A percentile compares a stretch with the other conserved stretches of the same genome.
Conservation (phyloP, 1,139 yeast genomes). For the Nadsonia commutata region DNA sequence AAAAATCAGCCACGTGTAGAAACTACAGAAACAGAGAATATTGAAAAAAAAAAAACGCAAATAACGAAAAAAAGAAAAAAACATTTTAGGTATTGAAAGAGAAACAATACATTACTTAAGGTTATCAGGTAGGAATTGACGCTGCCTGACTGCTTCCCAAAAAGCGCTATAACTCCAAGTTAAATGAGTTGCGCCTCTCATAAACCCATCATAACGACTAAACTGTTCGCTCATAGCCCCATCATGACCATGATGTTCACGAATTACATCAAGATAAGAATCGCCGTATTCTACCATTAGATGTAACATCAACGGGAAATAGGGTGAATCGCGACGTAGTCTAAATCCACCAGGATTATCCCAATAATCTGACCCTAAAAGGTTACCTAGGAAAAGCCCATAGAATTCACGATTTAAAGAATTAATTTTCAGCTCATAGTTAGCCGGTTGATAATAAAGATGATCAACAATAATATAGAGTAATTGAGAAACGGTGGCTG, state of each 20-base stretch:
- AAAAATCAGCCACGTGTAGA: too few species aligned
- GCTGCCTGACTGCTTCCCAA: constrained; percentile 46
- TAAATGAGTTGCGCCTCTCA: constrained; percentile 76
- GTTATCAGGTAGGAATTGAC: constrained; percentile 6
- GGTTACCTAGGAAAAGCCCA: constrained; percentile 15
- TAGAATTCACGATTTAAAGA: constrained; percentile 13
- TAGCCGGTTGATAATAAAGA: constrained; percentile 23
- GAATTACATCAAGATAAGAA: constrained; percentile 57
- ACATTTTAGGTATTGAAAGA: too few species aligned
- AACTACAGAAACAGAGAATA: not conserved
- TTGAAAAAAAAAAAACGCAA: not conserved
- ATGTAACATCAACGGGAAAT: constrained; percentile 11
- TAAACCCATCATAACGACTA: constrained; percentile 61
- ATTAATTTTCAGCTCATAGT: constrained; percentile 19
- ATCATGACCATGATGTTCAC: constrained; percentile 54
- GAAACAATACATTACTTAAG: constrained; percentile 1
- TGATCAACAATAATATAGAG: constrained; percentile 25
- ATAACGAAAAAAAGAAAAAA: not conserved
- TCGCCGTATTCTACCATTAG: constrained; percentile 39
- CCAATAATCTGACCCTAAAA: not conserved
- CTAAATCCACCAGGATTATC: constrained; percentile 7
- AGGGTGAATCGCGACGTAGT: constrained; percentile 8
- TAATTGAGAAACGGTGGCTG: constrained; percentile 63
- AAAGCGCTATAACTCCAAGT: constrained; percentile 89
- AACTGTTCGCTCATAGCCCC: constrained; percentile 86